Conservation (phyloP, 495 filamentous ascomycete genomes). For the Daldinia grandis region DNA sequence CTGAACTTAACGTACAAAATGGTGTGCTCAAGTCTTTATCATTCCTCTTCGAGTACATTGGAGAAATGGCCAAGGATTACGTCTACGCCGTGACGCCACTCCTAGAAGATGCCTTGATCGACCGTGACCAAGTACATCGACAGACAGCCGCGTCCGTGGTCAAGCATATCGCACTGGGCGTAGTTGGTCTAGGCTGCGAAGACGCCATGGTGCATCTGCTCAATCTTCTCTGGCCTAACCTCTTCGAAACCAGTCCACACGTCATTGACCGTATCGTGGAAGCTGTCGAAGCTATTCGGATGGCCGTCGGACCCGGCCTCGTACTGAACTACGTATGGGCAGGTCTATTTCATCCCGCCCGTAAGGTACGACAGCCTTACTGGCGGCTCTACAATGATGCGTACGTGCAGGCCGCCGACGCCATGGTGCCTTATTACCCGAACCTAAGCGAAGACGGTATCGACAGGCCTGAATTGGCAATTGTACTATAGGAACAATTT, state of each 20-base stretch:
- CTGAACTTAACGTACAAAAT: slow-evolving; percentile 98
- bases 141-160: slow-evolving; percentile 96
- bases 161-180: slow-evolving; percentile 95
- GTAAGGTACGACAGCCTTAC: slow-evolving; percentile 92
- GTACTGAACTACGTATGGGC: slow-evolving; percentile 99
- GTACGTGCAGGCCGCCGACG: slow-evolving; percentile 93
- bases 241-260: slow-evolving; percentile 98
- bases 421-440: slow-evolving; percentile 96
- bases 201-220: slow-evolving; percentile 98
- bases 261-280: slow-evolving; percentile 98
- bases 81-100: slow-evolving; percentile 98
- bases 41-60: slow-evolving; percentile 99
- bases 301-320: slow-evolving; percentile 88
- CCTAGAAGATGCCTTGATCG: slow-evolving; percentile 96
- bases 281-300: slow-evolving; percentile 94
- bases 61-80: slow-evolving; percentile 99
- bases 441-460: slow-evolving; percentile 78
- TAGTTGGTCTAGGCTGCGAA: slow-evolving; percentile 96
- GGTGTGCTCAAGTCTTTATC: slow-evolving; percentile 96
- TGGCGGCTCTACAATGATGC: slow-evolving; percentile 96
- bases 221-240: slow-evolving; percentile 93
- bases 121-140: slow-evolving; percentile 97
- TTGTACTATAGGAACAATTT: slow-evolving; percentile 78
- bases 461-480: slow-evolving; percentile 78
- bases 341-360: slow-evolving; percentile 93